Evolutionary conservation across 23 red algal genomes (phyloP).

Genomic region (Gracilaria caudata): DNA sequence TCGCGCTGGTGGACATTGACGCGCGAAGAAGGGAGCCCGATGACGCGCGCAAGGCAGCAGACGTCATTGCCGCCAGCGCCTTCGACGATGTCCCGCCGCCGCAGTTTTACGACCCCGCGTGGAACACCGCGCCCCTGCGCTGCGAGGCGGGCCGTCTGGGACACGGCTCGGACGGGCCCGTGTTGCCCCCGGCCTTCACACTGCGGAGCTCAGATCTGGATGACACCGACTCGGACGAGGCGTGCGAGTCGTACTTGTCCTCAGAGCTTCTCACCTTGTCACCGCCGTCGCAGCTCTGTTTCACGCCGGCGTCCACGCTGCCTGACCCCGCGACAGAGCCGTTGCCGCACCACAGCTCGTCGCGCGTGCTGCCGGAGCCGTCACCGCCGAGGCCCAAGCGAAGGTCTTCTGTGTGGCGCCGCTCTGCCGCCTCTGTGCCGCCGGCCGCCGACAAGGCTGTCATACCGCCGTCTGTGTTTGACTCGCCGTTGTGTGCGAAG

Average conservation of each 20-base stretch:
- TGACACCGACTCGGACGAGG: conserved; percentile 30
- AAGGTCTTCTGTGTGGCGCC: conserved; percentile 5
- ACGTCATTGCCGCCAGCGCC: not conserved
- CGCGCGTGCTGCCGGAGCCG: not conserved
- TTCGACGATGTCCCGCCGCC: conserved; percentile 44
- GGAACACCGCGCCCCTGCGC: conserved; percentile 11
- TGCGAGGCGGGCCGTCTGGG: conserved; percentile 30
- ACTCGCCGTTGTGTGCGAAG: not conserved
- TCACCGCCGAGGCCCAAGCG: not conserved
- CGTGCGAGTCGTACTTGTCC: not conserved
- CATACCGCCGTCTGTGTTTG: conserved; percentile 4
- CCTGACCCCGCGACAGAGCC: not conserved
- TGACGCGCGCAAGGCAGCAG: conserved; percentile 1
- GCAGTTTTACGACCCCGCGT: conserved; percentile 34
- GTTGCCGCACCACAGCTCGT: not conserved
- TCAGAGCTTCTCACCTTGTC: not conserved
- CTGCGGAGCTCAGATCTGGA: conserved; percentile 35
- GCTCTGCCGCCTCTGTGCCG: not conserved
- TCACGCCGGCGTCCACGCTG: not conserved
- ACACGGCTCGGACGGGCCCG: conserved; percentile 16
- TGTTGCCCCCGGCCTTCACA: conserved; percentile 33
- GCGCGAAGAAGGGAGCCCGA: not conserved
- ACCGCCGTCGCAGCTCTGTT: conserved; percentile 10
- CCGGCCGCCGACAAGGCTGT: not conserved
- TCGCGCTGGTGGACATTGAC: conserved; percentile 12